Evolutionary conservation across 805 yeast genomes (phyloP).

Genomic region (Nakazawaea populi): DNA sequence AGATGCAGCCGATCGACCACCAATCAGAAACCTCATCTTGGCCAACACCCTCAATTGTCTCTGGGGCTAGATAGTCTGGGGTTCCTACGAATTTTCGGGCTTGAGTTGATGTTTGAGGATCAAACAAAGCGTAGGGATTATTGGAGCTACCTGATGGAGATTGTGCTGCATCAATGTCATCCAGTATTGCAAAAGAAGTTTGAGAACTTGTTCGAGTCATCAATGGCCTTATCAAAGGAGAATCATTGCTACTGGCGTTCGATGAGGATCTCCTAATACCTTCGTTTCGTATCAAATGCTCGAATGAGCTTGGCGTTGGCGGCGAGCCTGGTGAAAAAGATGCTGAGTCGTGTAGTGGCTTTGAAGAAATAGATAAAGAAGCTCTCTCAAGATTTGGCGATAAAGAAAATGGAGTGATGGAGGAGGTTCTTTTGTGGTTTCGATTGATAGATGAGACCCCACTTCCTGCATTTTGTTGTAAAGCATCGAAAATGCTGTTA

Average conservation of each 20-base stretch:
- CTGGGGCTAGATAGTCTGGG: conserved; percentile 97
- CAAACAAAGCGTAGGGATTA: conserved; percentile 54
- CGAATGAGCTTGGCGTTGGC: conserved; percentile 21
- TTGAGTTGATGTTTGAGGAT: conserved; percentile 56
- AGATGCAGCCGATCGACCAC: conserved; percentile 98
- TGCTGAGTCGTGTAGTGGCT: background rate
- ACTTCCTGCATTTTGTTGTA: conserved; percentile 1
- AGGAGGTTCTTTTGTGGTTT: conserved; percentile 26
- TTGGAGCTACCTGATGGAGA: conserved; percentile 11
- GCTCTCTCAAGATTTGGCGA: conserved; percentile 31
- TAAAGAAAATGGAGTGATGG: conserved; percentile 39
- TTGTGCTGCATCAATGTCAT: conserved; percentile 32
- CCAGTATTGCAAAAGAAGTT: conserved; percentile 48
- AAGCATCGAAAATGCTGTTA: conserved; percentile 2
- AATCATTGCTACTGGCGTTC: conserved; percentile 34
- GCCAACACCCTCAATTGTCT: conserved; percentile 78
- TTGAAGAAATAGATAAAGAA: conserved; percentile 1
- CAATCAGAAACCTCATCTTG: conserved; percentile 90
- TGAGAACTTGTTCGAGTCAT: conserved; percentile 48
- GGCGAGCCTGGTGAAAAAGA: conserved; percentile 14
- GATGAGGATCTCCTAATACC: conserved; percentile 18
- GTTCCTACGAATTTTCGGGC: conserved; percentile 84
- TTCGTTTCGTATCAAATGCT: conserved; percentile 18
- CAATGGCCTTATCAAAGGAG: conserved; percentile 45
- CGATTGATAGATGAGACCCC: background rate